phyloP scores from a whole-genome alignment of 1,284 basidiomycete genomes.

The Ceratobasidium sp. region DNA sequence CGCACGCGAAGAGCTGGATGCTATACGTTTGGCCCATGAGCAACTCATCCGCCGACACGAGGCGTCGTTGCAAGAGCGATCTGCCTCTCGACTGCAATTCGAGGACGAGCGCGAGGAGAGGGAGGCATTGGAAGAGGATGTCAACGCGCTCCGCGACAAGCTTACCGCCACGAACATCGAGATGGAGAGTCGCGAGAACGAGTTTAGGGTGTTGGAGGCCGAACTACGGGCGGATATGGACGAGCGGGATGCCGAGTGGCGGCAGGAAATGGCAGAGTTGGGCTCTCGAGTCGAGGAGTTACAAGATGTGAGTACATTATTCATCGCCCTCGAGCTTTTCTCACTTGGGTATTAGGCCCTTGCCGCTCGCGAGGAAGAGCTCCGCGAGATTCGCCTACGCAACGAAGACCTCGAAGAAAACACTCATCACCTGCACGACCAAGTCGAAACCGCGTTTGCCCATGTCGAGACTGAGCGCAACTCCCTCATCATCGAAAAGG shows the following conservation, averaged over 20 bases:
- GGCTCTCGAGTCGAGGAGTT: slow-evolving; percentile 73
- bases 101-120: slow-evolving; percentile 71
- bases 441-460: slow-evolving; percentile 73
- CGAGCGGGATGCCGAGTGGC: slow-evolving; percentile 76
- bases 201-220: slow-evolving; percentile 71
- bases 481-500: slow-evolving; percentile 28
- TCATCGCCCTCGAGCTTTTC: background rate
- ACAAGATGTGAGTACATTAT: slow-evolving; percentile 63
- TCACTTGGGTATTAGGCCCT: slow-evolving; percentile 55
- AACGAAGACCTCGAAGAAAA: slow-evolving; percentile 72
- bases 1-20: slow-evolving; percentile 60
- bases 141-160: slow-evolving; percentile 75
- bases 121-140: slow-evolving; percentile 68
- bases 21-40: slow-evolving; percentile 38
- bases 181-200: slow-evolving; percentile 80
- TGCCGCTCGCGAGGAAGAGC: slow-evolving; percentile 74
- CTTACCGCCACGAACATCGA: slow-evolving; percentile 80
- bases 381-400: slow-evolving; percentile 72
- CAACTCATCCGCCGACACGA: slow-evolving; percentile 24
- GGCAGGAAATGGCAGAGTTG: slow-evolving; percentile 75
- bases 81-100: slow-evolving; percentile 58
- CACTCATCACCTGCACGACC: slow-evolving; percentile 69
- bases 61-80: slow-evolving; percentile 32
- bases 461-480: slow-evolving; percentile 69
- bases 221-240: slow-evolving; percentile 73